Percentiles rank a stretch among this genome's conserved stretches.
Evolutionary conservation across 225 moss, liverwort and hornwort species (phyloP).

Genomic region (Pseudisothecium myosuroides): DNA sequence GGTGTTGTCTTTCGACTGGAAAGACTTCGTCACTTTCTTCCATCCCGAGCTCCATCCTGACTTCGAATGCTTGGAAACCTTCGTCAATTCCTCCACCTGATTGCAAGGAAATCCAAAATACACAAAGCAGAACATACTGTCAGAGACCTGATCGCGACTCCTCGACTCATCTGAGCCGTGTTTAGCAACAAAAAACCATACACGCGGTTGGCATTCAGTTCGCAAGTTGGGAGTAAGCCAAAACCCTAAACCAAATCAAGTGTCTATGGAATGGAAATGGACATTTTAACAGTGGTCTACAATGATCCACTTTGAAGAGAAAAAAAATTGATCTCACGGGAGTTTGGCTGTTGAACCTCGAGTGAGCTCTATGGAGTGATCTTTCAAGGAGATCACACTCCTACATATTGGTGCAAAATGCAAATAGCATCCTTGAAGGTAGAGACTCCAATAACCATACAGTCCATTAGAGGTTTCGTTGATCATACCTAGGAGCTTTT

Average conservation of each 20-base stretch:
- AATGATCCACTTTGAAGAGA: neutral
- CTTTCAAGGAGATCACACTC: neutral
- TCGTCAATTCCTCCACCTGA: constrained; percentile 34
- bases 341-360: neutral
- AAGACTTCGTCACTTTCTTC: constrained; percentile 39
- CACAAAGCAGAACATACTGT: neutral
- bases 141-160: neutral
- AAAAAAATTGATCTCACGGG: neutral
- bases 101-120: neutral
- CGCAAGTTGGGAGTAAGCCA: neutral
- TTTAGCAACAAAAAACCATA: neutral
- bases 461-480: neutral
- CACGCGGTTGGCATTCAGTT: neutral
- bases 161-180: neutral
- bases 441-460: neutral
- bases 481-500: neutral
- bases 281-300: neutral
- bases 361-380: neutral
- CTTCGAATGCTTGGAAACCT: constrained; percentile 7
- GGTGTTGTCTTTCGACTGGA: constrained; percentile 25
- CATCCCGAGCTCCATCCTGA: constrained; percentile 43
- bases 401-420: neutral
- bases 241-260: neutral
- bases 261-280: neutral
- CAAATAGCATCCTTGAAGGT: neutral